These are phyloP conservation scores for Lyophyllum shimeji DNA, from an alignment of 768 basidiomycete genomes.

Conservation along the genomic window DNA sequence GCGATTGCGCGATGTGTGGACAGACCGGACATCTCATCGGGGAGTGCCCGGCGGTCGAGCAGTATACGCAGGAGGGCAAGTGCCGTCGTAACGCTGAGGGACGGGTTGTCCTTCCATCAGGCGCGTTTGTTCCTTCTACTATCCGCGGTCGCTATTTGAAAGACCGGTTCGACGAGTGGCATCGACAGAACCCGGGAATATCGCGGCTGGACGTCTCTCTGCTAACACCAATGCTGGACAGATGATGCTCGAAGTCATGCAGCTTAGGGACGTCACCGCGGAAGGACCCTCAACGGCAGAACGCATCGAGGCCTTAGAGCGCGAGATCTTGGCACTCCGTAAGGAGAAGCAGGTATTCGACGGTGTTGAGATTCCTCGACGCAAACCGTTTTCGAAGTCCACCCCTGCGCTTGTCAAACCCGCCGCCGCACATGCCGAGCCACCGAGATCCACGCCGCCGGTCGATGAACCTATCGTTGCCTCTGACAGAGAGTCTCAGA, in stretches of 20 bases:
- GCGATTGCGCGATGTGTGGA: background rate
- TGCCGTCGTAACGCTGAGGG: background rate
- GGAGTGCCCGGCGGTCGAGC: background rate
- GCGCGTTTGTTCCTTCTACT: background rate
- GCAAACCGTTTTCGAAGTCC: background rate
- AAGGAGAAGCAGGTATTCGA: background rate
- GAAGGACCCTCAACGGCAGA: background rate
- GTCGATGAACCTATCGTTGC: background rate
- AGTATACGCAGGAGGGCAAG: background rate
- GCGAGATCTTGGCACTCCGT: background rate
- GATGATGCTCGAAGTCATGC: background rate
- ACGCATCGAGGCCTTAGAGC: background rate
- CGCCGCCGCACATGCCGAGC: background rate
- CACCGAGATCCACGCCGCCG: background rate
- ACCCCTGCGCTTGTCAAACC: background rate
- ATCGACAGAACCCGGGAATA: slow-evolving; percentile 9
- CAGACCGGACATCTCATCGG: background rate
- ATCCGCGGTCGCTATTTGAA: background rate
- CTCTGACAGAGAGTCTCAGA: background rate
- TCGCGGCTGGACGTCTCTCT: background rate
- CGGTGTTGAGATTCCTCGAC: background rate
- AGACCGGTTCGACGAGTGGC: slow-evolving; percentile 12
- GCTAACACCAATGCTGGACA: background rate
- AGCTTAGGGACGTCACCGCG: background rate
- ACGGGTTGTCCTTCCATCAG: background rate